Percentiles rank a stretch among this genome's conserved stretches.
These are phyloP conservation scores for Sisymbrium altissimum DNA, from an alignment of 345 rosid genomes.

Conservation along the genomic window DNA sequence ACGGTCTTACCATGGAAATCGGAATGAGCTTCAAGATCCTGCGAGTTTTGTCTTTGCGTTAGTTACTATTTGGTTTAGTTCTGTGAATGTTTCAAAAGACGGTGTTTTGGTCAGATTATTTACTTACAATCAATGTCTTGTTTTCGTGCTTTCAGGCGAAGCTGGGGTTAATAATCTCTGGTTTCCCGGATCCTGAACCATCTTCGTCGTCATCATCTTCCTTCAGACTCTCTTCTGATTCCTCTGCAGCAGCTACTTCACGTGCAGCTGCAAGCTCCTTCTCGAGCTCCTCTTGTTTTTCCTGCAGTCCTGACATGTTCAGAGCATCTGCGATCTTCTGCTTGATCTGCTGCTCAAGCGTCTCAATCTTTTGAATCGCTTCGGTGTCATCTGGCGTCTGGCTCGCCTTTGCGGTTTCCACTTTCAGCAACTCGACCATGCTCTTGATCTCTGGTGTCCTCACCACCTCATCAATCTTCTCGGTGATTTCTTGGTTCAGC, in stretches of 20 bases:
- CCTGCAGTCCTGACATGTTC: slow-evolving; percentile 49
- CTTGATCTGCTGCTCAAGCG: slow-evolving; percentile 60
- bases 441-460: slow-evolving; percentile 56
- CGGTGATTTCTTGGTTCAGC: slow-evolving; percentile 51
- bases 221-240: slow-evolving; percentile 39
- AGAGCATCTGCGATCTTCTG: slow-evolving; percentile 54
- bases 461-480: slow-evolving; percentile 52
- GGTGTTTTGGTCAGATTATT: not conserved
- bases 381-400: slow-evolving; percentile 37
- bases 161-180: slow-evolving; percentile 49
- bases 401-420: slow-evolving; percentile 61
- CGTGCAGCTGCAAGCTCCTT: slow-evolving; percentile 45
- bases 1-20: not conserved
- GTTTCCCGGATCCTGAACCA: slow-evolving; percentile 21
- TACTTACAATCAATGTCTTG: slow-evolving; percentile 24
- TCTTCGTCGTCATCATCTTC: slow-evolving; percentile 32
- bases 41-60: slow-evolving; percentile 19
- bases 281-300: slow-evolving; percentile 50
- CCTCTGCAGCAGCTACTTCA: slow-evolving; percentile 38
- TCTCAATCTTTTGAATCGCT: slow-evolving; percentile 48
- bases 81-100: slow-evolving; percentile 3
- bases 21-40: slow-evolving; percentile 25
- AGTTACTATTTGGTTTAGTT: slow-evolving; percentile 13
- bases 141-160: slow-evolving; percentile 33
- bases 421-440: slow-evolving; percentile 57